These are phyloP conservation scores for Vicia villosa DNA, from an alignment of 306 rosid genomes.

Conservation along the genomic window DNA sequence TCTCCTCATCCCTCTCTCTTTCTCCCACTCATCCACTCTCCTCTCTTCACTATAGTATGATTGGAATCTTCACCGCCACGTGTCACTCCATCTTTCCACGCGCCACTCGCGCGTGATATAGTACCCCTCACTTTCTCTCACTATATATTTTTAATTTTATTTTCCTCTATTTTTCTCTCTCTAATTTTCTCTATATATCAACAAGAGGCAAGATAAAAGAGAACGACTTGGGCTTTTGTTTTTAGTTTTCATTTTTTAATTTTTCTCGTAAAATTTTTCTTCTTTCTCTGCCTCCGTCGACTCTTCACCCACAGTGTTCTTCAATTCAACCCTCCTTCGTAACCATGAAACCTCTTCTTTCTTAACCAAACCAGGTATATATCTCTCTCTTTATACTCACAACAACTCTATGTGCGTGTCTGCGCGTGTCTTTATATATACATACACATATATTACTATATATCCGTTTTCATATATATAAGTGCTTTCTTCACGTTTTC, in stretches of 20 bases:
- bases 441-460: neutral
- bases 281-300: constrained; percentile 33
- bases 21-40: neutral
- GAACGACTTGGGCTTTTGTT: constrained; percentile 49
- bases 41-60: neutral
- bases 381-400: neutral
- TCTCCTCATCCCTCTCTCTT: constrained; percentile 16
- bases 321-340: constrained; percentile 61
- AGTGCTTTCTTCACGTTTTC: constrained; percentile 53
- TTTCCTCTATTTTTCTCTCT: neutral
- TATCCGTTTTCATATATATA: neutral
- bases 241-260: constrained; percentile 16
- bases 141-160: neutral
- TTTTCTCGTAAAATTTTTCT: constrained; percentile 20
- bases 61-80: constrained; percentile 55
- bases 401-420: constrained; percentile 11
- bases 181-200: constrained; percentile 38
- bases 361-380: constrained; percentile 64
- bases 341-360: constrained; percentile 63
- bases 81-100: constrained; percentile 30
- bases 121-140: constrained; percentile 30
- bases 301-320: constrained; percentile 18
- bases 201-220: constrained; percentile 22
- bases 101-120: constrained; percentile 43
- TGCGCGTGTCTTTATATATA: neutral